phyloP scores from a whole-genome alignment of 1,284 basidiomycete genomes.

The Naganishia albida region DNA sequence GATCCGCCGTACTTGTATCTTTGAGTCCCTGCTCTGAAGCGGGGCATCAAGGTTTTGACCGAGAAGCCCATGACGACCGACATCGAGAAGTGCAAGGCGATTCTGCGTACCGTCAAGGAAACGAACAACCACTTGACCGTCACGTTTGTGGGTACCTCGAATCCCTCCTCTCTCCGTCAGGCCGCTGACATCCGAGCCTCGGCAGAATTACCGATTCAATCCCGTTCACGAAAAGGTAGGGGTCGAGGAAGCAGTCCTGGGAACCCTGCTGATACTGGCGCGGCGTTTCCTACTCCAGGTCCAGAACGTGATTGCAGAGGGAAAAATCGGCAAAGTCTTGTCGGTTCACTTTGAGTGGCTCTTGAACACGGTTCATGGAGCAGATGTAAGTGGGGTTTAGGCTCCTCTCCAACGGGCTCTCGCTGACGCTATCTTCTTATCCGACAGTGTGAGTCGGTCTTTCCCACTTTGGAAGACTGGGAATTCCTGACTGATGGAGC shows the following conservation, averaged over 20 bases:
- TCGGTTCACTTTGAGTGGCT: conserved; percentile 64
- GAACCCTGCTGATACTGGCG: not conserved
- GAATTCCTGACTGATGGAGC: not conserved
- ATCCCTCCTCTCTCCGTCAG: not conserved
- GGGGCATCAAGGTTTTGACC: conserved; percentile 56
- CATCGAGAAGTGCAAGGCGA: conserved; percentile 58
- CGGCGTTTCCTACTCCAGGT: not conserved
- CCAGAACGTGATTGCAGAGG: conserved; percentile 56
- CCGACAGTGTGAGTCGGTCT: conserved; percentile 6
- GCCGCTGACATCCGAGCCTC: not conserved
- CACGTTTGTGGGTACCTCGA: conserved; percentile 50
- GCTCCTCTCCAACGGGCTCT: too few relatives aligned
- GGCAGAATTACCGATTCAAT: conserved; percentile 57
- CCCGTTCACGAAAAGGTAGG: conserved; percentile 61
- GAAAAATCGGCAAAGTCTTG: conserved; percentile 60
- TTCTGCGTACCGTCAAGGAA: conserved; percentile 57
- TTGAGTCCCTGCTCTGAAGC: conserved; percentile 44
- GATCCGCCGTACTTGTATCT: too few relatives aligned
- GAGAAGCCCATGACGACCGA: conserved; percentile 64
- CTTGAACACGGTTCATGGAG: conserved; percentile 59
- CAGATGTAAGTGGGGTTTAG: conserved; percentile 50
- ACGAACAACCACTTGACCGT: conserved; percentile 55
- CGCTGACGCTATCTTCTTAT: not conserved
- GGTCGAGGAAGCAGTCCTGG: conserved; percentile 38
- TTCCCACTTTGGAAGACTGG: not conserved